Evolutionary conservation across 2,329 filamentous ascomycete species (phyloP), one percentile per base, ranked within the genome.

Genomic region (Sporothrix brasiliensis): DNA sequence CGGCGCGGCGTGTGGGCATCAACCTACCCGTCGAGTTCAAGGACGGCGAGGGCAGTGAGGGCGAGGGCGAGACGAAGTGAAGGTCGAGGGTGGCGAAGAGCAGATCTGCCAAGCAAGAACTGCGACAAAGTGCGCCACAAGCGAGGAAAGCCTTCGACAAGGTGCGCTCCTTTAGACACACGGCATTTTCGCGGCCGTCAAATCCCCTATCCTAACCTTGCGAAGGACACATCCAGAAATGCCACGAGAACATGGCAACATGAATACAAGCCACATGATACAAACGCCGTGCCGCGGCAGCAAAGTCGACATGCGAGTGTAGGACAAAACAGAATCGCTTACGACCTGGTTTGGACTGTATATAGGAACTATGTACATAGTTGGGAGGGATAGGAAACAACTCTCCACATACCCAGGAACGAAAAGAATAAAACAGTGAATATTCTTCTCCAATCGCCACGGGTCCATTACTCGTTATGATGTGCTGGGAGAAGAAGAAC

Each of bases 1-100:
- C 92, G 69, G 95, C 95, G 10, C 84, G 93, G 80, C 88, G 92
- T 78, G 93, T 98, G 53, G 95, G 94, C 21, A 93, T 97, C 91
- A 87, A 97, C 80, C 78, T 98, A 80, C 94, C 94, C 0, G 79
- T 87, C 44, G 89, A 92, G 80, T 89, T 80, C 11, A 44, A 63
- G 47, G 30, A 67, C 7, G 65, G 65, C 34, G 50, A 56, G 19
- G 63, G 39, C 19, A 54, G 21, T 21, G 52, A 21, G n/a, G n/a
- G 39, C 14, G 47, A 34, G 27, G 68, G 9, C n/a, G 49, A 27
- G 30, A 24, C 24, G 34, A 67, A 67, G 34, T 67, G 65, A 67
- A 13, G 4, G 6, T 1, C 2, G 13, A 4, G 27, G 19, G 11
- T 19, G n/a, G 39, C 1, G 16, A n/a, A 21, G 16, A 21, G 49